Percentiles rank a stretch among this genome's conserved stretches.
Evolutionary conservation across 2,329 filamentous ascomycete genomes (phyloP).

Genomic region (Microthyrium microscopicum): DNA sequence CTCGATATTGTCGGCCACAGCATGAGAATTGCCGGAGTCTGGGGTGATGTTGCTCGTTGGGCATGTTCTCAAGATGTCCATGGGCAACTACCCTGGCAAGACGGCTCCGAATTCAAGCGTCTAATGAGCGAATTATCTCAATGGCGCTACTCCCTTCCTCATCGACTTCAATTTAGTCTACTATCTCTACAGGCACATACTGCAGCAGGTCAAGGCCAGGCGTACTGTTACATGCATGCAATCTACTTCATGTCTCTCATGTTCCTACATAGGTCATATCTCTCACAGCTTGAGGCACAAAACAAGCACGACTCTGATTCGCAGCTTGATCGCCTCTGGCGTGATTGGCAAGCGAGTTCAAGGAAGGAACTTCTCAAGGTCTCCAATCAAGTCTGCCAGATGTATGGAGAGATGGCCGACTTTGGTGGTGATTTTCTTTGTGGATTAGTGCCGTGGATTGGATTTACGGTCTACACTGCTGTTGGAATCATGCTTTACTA

Average conservation of each 20-base stretch:
- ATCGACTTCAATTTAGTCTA: conserved; percentile 20
- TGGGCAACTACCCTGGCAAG: conserved; percentile 20
- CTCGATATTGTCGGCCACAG: conserved; percentile 23
- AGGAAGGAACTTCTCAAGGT: conserved; percentile 21
- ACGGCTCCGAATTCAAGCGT: conserved; percentile 19
- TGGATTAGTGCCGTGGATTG: conserved; percentile 24
- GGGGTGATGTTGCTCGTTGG: conserved; percentile 25
- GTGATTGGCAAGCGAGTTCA: conserved; percentile 20
- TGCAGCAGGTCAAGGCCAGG: conserved; percentile 24
- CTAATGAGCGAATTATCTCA: conserved; percentile 19
- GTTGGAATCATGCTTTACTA: conserved; percentile 24
- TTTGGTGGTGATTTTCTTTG: conserved; percentile 24
- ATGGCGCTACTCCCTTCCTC: conserved; percentile 20
- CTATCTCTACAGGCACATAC: conserved; percentile 24
- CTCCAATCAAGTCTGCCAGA: conserved; percentile 21
- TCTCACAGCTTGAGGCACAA: conserved; percentile 16
- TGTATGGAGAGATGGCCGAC: conserved; percentile 24
- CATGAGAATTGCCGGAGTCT: conserved; percentile 23
- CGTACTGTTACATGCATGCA: conserved; percentile 25
- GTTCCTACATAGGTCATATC: conserved; percentile 24
- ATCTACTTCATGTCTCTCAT: conserved; percentile 26
- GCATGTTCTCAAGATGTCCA: conserved; percentile 21
- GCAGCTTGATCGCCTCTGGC: conserved; percentile 13
- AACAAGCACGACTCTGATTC: not conserved
- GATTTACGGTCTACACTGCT: conserved; percentile 25